phyloP scores from a whole-genome alignment of 1,284 basidiomycete genomes.

The Megacollybia platyphylla region DNA sequence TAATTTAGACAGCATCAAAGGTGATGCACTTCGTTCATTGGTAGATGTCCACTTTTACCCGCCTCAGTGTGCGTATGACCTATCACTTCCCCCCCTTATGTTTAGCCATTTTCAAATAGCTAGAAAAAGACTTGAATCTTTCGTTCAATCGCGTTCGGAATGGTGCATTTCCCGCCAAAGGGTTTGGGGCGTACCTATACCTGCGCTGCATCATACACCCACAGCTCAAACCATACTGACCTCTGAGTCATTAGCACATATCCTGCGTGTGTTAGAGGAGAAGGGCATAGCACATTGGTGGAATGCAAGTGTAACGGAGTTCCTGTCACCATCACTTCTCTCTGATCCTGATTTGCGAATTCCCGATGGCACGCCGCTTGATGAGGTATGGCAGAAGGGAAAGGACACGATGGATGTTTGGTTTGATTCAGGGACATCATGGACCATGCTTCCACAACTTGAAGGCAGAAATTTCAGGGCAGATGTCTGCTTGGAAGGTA shows the following conservation, averaged over 20 bases:
- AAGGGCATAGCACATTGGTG: slow-evolving; percentile 87
- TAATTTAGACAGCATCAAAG: slow-evolving; percentile 78
- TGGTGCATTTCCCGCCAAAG: slow-evolving; percentile 99
- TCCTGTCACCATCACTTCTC: slow-evolving; percentile 53
- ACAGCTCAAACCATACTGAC: slow-evolving; percentile 63
- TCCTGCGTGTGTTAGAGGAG: slow-evolving; percentile 59
- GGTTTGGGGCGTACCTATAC: slow-evolving; percentile 97
- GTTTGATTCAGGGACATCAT: slow-evolving; percentile 97
- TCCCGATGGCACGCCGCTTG: slow-evolving; percentile 20
- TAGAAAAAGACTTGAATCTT: slow-evolving; percentile 75
- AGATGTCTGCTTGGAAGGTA: slow-evolving; percentile 90
- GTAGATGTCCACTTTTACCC: slow-evolving; percentile 73
- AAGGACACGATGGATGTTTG: slow-evolving; percentile 98
- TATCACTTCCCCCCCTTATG: neutral
- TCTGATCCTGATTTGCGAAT: neutral
- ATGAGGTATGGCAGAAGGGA: slow-evolving; percentile 56
- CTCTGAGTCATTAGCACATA: slow-evolving; percentile 60
- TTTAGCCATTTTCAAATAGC: slow-evolving; percentile 28
- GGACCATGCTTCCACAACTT: slow-evolving; percentile 58
- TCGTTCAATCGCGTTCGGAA: slow-evolving; percentile 81
- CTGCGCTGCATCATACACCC: slow-evolving; percentile 65
- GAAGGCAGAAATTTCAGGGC: slow-evolving; percentile 35
- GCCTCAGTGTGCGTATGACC: slow-evolving; percentile 43
- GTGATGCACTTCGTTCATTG: slow-evolving; percentile 62
- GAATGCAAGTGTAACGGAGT: slow-evolving; percentile 76